These are phyloP conservation scores for Globisporangium cederbergense DNA, from an alignment of 352 stramenopile genomes.

Conservation along the genomic window DNA sequence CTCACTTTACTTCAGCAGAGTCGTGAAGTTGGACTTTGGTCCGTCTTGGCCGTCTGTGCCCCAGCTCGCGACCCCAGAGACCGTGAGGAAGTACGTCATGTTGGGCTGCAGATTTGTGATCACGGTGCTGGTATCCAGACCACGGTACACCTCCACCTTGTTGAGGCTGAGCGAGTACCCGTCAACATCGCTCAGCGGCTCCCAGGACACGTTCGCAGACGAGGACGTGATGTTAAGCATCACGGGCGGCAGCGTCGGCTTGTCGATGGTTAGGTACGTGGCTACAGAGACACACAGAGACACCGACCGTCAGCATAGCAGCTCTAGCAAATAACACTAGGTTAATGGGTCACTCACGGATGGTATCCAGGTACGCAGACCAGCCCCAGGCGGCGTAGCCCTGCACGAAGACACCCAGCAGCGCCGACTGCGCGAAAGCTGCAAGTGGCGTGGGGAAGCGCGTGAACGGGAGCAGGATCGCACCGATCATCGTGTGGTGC, in stretches of 20 bases:
- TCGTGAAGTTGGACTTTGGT: constrained; percentile 71
- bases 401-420: constrained; percentile 64
- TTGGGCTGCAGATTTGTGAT: constrained; percentile 52
- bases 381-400: constrained; percentile 78
- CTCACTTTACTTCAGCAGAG: constrained; percentile 17
- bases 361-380: constrained; percentile 57
- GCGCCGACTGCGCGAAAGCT: constrained; percentile 43
- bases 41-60: constrained; percentile 55
- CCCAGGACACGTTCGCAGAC: constrained; percentile 46
- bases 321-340: not conserved
- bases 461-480: constrained; percentile 66
- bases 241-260: constrained; percentile 24
- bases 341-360: constrained; percentile 32
- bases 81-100: constrained; percentile 67
- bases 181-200: constrained; percentile 39
- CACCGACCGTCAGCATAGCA: not conserved
- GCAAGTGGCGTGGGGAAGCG: constrained; percentile 54
- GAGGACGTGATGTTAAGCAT: constrained; percentile 41
- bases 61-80: constrained; percentile 63
- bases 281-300: constrained; percentile 25
- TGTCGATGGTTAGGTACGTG: constrained; percentile 58
- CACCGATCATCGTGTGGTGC: constrained; percentile 72
- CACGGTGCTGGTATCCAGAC: constrained; percentile 31
- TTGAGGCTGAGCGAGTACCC: constrained; percentile 78
- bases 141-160: constrained; percentile 69